Percentiles rank a stretch among this genome's conserved stretches.
Evolutionary conservation across 352 stramenopile species (phyloP).

Genomic region (Achlya hypogyna): DNA sequence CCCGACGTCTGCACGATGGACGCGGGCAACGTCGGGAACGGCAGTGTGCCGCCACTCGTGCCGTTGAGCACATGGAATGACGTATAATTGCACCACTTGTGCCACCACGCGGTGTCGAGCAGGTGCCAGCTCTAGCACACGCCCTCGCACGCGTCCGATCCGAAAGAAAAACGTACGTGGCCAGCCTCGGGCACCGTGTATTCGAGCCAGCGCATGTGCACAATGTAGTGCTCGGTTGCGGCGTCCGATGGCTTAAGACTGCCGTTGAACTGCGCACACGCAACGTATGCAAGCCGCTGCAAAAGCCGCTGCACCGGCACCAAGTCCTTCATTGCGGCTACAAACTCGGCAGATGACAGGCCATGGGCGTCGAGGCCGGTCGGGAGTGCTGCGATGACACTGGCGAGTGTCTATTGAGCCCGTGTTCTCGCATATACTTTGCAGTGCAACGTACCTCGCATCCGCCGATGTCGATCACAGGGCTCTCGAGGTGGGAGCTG

Average conservation of each 20-base stretch:
- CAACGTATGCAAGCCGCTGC: conserved; percentile 60
- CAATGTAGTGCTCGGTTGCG: conserved; percentile 56
- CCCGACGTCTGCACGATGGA: conserved; percentile 24
- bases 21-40: conserved; percentile 41
- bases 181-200: conserved; percentile 38
- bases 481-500: not conserved
- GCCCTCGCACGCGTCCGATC: not conserved
- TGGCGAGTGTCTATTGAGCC: not conserved
- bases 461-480: conserved; percentile 23
- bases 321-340: conserved; percentile 36
- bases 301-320: conserved; percentile 42
- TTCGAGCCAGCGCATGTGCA: conserved; percentile 57
- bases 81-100: conserved; percentile 69
- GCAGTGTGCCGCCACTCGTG: conserved; percentile 43
- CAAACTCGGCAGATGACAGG: conserved; percentile 25
- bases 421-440: conserved; percentile 1
- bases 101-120: conserved; percentile 64
- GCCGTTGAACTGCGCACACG: conserved; percentile 51
- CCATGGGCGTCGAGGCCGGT: too few relatives aligned
- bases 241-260: conserved; percentile 60
- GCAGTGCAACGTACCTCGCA: not conserved
- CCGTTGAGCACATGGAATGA: conserved; percentile 53
- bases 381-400: not conserved
- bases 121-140: conserved; percentile 60
- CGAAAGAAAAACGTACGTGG: conserved; percentile 30